These are phyloP conservation scores for Phytophthora rubi DNA, from an alignment of 352 stramenopile genomes.

Conservation along the genomic window DNA sequence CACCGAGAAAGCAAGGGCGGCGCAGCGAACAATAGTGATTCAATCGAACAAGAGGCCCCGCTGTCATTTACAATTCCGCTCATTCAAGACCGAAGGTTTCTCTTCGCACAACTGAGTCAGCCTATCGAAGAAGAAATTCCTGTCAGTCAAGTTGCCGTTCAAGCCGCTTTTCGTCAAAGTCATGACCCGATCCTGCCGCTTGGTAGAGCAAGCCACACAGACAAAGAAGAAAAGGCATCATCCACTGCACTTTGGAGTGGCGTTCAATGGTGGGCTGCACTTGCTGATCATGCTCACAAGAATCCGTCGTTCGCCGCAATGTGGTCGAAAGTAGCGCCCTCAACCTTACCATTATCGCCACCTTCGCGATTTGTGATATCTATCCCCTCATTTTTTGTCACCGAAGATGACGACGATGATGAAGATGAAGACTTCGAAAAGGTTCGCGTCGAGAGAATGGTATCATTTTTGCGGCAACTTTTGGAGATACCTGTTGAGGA, in stretches of 20 bases:
- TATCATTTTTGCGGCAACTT: conserved; percentile 38
- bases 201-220: background rate
- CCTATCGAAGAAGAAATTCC: conserved; percentile 38
- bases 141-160: conserved; percentile 44
- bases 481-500: conserved; percentile 34
- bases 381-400: conserved; percentile 30
- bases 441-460: conserved; percentile 39
- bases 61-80: conserved; percentile 47
- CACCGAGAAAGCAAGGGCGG: background rate
- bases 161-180: conserved; percentile 46
- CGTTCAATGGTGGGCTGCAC: conserved; percentile 48
- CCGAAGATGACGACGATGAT: conserved; percentile 21
- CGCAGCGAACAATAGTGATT: background rate
- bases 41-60: conserved; percentile 1
- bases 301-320: conserved; percentile 39
- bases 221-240: conserved; percentile 6
- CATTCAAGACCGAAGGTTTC: conserved; percentile 36
- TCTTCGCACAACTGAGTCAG: conserved; percentile 46
- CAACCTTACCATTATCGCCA: conserved; percentile 26
- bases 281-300: conserved; percentile 39
- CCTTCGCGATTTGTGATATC: conserved; percentile 43
- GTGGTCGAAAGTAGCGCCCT: conserved; percentile 37
- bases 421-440: conserved; percentile 37
- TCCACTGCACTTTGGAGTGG: conserved; percentile 35
- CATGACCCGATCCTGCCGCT: conserved; percentile 37